phyloP scores from a whole-genome alignment of 1,284 basidiomycete genomes.

The Pyrrhoderma noxium region DNA sequence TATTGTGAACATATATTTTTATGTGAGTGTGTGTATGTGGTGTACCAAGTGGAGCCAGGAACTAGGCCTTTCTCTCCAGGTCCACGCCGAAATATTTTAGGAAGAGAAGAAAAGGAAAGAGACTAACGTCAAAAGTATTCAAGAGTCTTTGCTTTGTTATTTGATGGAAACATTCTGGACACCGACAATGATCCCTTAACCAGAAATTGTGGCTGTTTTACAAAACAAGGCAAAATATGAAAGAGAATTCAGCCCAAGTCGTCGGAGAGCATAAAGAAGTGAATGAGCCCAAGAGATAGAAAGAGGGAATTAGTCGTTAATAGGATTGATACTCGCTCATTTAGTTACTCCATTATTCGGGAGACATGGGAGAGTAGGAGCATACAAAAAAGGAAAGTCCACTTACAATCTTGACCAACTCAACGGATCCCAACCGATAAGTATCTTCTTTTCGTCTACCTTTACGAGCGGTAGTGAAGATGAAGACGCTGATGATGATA shows the following conservation, averaged over 20 bases:
- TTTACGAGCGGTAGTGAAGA: conserved; percentile 46
- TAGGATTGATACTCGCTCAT: too few species aligned
- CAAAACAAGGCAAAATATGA: background rate
- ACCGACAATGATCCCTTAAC: conserved; percentile 85
- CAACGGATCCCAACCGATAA: conserved; percentile 59
- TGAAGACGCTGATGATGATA: background rate
- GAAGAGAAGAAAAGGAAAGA: too few species aligned
- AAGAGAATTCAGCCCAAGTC: background rate
- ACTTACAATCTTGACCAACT: conserved; percentile 66
- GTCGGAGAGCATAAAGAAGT: too few species aligned
- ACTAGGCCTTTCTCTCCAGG: too few species aligned
- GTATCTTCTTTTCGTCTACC: conserved; percentile 50
- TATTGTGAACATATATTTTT: too few species aligned
- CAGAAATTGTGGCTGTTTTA: conserved; percentile 59
- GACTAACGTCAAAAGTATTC: conserved; percentile 71
- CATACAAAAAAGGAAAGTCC: background rate
- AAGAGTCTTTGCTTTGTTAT: conserved; percentile 86
- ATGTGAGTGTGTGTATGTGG: too few species aligned
- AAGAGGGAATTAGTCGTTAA: too few species aligned
- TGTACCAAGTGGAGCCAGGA: too few species aligned
- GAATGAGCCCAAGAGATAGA: too few species aligned
- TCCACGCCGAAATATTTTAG: too few species aligned
- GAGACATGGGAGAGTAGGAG: too few species aligned
- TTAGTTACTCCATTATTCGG: too few species aligned
- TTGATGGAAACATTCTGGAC: conserved; percentile 80